These are phyloP conservation scores for Nemania bipapillata DNA, from an alignment of 2,329 filamentous ascomycete species.

Conservation along the genomic window DNA sequence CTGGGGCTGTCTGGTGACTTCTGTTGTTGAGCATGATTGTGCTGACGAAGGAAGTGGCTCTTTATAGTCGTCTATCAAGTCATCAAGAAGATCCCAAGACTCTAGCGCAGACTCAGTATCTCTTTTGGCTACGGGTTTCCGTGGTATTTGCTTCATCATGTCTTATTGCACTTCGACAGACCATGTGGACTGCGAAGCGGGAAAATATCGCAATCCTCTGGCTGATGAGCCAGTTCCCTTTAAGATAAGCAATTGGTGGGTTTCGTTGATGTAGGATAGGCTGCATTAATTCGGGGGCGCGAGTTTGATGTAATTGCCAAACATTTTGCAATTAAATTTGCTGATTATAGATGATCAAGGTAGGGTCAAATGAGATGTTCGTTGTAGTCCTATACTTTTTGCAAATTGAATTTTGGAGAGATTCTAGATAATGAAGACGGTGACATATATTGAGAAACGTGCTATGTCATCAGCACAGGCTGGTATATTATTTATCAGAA, in stretches of 20 bases:
- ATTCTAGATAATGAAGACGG: neutral
- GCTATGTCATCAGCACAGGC: neutral
- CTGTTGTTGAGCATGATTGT: conserved; percentile 24
- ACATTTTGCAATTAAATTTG: neutral
- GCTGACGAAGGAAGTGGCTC: conserved; percentile 32
- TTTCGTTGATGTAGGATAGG: neutral
- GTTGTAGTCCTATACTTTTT: neutral
- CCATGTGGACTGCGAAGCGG: neutral
- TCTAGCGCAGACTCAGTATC: conserved; percentile 4
- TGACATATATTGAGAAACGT: neutral
- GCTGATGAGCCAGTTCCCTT: neutral
- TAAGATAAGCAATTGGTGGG: neutral
- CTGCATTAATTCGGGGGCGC: neutral
- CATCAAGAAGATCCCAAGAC: conserved; percentile 33
- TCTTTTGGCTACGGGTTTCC: conserved; percentile 41
- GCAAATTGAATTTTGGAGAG: neutral
- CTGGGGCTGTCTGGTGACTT: conserved; percentile 22
- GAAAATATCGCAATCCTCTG: neutral
- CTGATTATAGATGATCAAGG: neutral
- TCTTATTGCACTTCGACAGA: conserved; percentile 17
- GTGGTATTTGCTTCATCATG: conserved; percentile 34
- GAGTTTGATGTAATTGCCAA: neutral
- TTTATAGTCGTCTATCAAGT: conserved; percentile 46
- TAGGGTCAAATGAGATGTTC: neutral
- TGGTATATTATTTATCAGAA: neutral